Evolutionary conservation across 208 protist genomes (phyloP), one percentile per base, ranked within the genome.

Genomic region (Leishmania tarentolae): DNA sequence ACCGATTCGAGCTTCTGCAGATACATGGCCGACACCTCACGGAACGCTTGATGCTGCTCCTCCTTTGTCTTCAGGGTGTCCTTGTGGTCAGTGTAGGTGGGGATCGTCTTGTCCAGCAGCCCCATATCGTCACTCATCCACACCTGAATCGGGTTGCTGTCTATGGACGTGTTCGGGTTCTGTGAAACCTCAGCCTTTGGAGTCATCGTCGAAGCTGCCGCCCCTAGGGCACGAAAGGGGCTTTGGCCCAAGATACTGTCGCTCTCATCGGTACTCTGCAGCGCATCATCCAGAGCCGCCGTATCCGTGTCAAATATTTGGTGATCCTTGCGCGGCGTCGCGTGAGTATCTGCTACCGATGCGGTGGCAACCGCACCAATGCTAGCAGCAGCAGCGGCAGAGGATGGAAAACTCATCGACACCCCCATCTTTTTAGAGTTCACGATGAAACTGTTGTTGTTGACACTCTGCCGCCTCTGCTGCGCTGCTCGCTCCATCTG

Each of bases 1-100:
- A 89, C 84, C 21, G 83, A 77, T 81, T 97, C 92, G 9, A 97
- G 83, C 75, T 87, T 90, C 61, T 80, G 83, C 40, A 96, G 72
- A 73, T 91, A 83, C 24, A 86, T 52, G 24, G 79, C 75, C 3
- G 93, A 86, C 35, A 86, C 87, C 42, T 90, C 78, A 35, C 86
- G 79, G 72, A 86, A 96, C 35, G 84, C 83, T 63, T 91, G 87
- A 53, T 93, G 85, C 68, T 89, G 87, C 63, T 82, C 86, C 53
- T 94, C 91, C 44, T 88, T 90, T 28, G 90, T 68, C 59, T 88
- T 93, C 53, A 93, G 79, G 19, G 78, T 82, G 50, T 89, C 89
- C 35, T 84, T 87, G 28, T 69, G 42, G 35, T 84, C 75, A 61
- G 80, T 82, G 85, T 96, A 96, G 21, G 82, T 75, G 31, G 84